These are phyloP conservation scores for Laetiporus sulphureus DNA, from an alignment of 1,284 basidiomycete species.

Conservation along the genomic window DNA sequence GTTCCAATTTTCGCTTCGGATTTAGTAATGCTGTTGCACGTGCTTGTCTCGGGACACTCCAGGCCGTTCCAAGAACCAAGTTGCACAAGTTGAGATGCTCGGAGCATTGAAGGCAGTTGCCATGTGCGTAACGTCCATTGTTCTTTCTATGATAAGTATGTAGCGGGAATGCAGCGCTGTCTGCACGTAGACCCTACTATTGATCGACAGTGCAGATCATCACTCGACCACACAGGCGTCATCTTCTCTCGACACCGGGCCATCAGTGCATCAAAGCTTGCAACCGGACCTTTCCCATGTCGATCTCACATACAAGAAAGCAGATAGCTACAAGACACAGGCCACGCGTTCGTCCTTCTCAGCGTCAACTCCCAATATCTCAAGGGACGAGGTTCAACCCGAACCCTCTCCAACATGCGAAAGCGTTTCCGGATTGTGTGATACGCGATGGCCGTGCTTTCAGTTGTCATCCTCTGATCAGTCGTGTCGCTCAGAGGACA, in stretches of 20 bases:
- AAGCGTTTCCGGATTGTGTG: slow-evolving; percentile 13
- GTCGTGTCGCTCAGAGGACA: neutral
- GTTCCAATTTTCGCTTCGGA: too few species aligned
- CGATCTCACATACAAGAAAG: neutral
- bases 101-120: too few species aligned
- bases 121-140: too few species aligned
- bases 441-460: slow-evolving; percentile 7
- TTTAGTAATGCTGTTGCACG: too few species aligned
- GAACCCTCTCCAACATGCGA: slow-evolving; percentile 1
- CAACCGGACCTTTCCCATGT: neutral
- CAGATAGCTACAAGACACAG: neutral
- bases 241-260: neutral
- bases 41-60: too few species aligned
- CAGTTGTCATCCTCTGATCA: neutral
- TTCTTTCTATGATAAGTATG: too few species aligned
- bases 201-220: too few species aligned
- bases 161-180: too few species aligned
- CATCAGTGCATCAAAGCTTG: neutral
- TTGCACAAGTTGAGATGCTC: too few species aligned
- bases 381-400: neutral
- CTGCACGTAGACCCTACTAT: too few species aligned
- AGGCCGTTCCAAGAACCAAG: too few species aligned
- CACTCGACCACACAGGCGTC: too few species aligned
- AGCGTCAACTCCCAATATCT: neutral
- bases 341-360: neutral